Base-by-base conservation (phyloP, 805 yeast species). In the Myxozyma udenii region DNA sequence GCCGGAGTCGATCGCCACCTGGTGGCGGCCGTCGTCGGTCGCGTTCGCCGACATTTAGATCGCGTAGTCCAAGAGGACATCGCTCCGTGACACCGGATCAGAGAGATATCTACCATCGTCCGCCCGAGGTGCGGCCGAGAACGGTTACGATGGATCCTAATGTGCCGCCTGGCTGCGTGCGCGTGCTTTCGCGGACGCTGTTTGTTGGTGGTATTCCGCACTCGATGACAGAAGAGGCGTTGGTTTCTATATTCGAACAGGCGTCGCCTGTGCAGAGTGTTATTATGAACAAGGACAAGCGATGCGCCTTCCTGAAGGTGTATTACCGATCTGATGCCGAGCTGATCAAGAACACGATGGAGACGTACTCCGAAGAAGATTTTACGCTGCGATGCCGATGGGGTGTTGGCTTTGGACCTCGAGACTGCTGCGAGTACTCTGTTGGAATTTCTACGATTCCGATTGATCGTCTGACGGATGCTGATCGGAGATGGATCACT, bases 361-460 rank as follows among this genome's bases (percentile, higher is more conserved):
- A 77, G 26, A 68, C 69, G 38, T 63, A 65, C 51, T 81, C 81
- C 64, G 83, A 82, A 56, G 84, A 85, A 37, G 68, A 78, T 7
- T 71, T 73, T 66, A 73, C 80, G 61, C 74, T 93, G 61, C 80
- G 98, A 70, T 87, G 95, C 3, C 79, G 96, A 66, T 93, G 98
- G 98, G 98, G 98, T 61, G 98, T 93, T 57, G 98, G 98, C 1
- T 93, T 86, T 65, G 98, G 98, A 3, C 98, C 98, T 48, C 81
- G 98, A 73, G 98, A 93, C 68, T 91, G 98, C 74, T 87, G 96
- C 68, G 95, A 93, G 70, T 93, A 93, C 70, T 90, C 84, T 65
- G 84, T 84, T 51, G 98, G 98, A 56, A 77, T 84, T 35, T 85
- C 95, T 54, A 79, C 89, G 33, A 88, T 93, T 55, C 96, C 98